phyloP scores from a whole-genome alignment of 1,139 yeast species.

The Kodamaea arcana region DNA sequence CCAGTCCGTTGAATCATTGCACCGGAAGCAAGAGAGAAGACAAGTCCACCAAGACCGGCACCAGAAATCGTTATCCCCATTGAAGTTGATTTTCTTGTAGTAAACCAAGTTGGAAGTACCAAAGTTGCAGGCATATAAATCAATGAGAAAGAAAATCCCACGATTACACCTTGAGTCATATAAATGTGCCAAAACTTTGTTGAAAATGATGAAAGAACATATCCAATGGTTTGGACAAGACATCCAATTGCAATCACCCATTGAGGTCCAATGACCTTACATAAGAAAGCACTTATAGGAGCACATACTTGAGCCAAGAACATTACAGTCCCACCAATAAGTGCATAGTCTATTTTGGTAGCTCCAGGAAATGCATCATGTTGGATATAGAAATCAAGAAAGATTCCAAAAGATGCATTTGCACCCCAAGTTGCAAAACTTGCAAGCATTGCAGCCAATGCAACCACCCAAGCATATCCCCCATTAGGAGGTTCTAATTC shows the following conservation, averaged over 20 bases:
- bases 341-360: conserved; percentile 56
- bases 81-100: not conserved
- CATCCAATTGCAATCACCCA: conserved; percentile 45
- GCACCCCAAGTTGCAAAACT: conserved; percentile 70
- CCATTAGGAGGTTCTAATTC: conserved; percentile 51
- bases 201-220: conserved; percentile 61
- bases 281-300: conserved; percentile 43
- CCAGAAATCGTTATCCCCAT: conserved; percentile 42
- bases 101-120: conserved; percentile 35
- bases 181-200: conserved; percentile 59
- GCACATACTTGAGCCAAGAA: conserved; percentile 55
- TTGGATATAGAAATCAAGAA: conserved; percentile 51
- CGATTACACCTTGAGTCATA: conserved; percentile 64
- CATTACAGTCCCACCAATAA: conserved; percentile 64
- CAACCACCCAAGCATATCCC: conserved; percentile 70
- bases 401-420: conserved; percentile 67
- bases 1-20: conserved; percentile 47
- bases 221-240: conserved; percentile 50
- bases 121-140: conserved; percentile 53
- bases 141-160: conserved; percentile 58
- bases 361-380: conserved; percentile 52
- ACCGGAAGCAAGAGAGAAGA: conserved; percentile 48
- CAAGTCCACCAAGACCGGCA: conserved; percentile 55
- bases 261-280: conserved; percentile 32
- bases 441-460: conserved; percentile 46